Evolutionary conservation across 148 eudicot species (phyloP).

Genomic region (Talinum fruticosum): DNA sequence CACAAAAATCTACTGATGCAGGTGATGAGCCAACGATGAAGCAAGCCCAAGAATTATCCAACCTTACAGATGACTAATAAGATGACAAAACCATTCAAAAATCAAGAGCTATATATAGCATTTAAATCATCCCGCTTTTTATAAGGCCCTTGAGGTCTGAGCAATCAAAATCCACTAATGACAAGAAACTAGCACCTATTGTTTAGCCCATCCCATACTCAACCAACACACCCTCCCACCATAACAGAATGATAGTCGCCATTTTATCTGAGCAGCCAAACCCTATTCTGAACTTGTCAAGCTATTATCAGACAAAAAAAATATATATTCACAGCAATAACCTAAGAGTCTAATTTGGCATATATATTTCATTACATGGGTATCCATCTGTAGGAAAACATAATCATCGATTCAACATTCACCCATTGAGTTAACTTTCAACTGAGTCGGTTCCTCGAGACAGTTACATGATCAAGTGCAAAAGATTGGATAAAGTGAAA

Average conservation of each 20-base stretch:
- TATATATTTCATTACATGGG: too few species aligned
- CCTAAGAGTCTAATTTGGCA: background rate
- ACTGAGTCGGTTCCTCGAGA: background rate
- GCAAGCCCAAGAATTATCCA: background rate
- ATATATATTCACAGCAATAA: too few species aligned
- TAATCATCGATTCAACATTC: background rate
- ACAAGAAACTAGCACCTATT: background rate
- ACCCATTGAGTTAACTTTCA: background rate
- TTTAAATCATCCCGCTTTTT: background rate
- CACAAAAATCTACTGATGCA: too few species aligned
- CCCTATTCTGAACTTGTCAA: background rate
- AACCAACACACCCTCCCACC: background rate
- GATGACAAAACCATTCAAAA: background rate
- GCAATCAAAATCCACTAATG: background rate
- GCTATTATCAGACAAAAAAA: background rate
- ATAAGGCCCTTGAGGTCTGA: background rate
- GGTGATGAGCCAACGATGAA: background rate
- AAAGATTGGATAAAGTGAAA: background rate
- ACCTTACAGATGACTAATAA: background rate
- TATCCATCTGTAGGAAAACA: too few species aligned
- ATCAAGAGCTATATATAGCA: background rate
- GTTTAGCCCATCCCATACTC: background rate
- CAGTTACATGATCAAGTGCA: background rate
- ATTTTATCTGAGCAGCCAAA: background rate
- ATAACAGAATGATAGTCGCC: background rate